Percentiles rank a stretch among this genome's conserved stretches.
These are phyloP conservation scores for Ganoderma multipileum DNA, from an alignment of 1,284 basidiomycete genomes.

Conservation along the genomic window DNA sequence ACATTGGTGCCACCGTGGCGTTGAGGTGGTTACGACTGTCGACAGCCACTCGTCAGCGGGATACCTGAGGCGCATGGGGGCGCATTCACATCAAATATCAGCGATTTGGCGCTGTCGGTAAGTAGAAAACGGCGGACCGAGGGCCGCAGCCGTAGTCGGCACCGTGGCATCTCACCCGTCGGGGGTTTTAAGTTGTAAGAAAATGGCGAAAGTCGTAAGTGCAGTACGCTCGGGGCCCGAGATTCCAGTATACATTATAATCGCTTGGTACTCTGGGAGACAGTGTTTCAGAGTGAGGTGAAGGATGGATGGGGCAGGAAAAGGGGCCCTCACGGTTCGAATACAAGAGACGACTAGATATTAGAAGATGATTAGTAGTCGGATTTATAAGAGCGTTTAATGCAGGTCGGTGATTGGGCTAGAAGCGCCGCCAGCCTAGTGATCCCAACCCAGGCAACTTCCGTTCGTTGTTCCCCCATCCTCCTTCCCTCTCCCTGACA, in stretches of 20 bases:
- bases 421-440: conserved; percentile 23
- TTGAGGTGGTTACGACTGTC: conserved; percentile 6
- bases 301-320: neutral
- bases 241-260: neutral
- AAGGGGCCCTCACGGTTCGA: neutral
- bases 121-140: neutral
- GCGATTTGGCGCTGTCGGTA: neutral
- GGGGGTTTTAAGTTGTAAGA: too few species aligned
- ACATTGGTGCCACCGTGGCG: neutral
- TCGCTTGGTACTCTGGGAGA: neutral
- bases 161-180: neutral
- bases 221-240: neutral
- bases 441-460: conserved; percentile 26
- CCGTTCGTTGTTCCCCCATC: conserved; percentile 34
- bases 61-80: neutral
- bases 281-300: neutral
- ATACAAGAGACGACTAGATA: neutral
- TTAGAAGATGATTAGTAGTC: neutral
- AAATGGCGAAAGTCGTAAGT: too few species aligned
- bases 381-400: conserved; percentile 20
- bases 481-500: conserved; percentile 28
- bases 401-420: conserved; percentile 25
- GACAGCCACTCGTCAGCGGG: neutral
- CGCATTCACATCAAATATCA: neutral
- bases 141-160: neutral